These are phyloP conservation scores for Gossypium arboreum DNA, from an alignment of 345 rosid genomes.

Conservation along the genomic window DNA sequence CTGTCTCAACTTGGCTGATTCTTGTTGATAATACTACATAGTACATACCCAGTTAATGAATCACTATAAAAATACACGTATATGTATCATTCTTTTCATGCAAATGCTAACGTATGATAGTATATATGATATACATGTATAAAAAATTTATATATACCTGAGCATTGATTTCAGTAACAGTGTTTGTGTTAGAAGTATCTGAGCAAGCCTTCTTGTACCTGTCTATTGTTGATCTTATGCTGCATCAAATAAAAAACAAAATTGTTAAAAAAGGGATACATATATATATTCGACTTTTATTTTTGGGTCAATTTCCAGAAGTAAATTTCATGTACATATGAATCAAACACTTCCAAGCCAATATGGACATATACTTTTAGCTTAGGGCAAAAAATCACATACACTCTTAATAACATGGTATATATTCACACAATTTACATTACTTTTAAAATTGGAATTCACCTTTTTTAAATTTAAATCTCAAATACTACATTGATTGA, in stretches of 20 bases:
- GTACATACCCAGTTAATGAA: not conserved
- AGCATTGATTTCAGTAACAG: constrained; percentile 92
- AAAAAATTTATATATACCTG: constrained; percentile 42
- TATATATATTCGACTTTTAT: too few relatives aligned
- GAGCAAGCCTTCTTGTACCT: constrained; percentile 93
- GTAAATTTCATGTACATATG: too few relatives aligned
- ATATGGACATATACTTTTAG: too few relatives aligned
- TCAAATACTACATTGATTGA: too few relatives aligned
- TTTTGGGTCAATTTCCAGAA: too few relatives aligned
- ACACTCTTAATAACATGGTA: too few relatives aligned
- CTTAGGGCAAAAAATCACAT: too few relatives aligned
- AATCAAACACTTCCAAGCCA: too few relatives aligned
- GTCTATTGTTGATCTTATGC: constrained; percentile 85
- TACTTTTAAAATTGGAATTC: too few relatives aligned
- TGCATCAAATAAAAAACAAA: constrained; percentile 19
- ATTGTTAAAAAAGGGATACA: too few relatives aligned
- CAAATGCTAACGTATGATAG: not conserved
- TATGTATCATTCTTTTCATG: not conserved
- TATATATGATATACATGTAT: not conserved
- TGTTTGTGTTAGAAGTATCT: constrained; percentile 49
- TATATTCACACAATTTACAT: too few relatives aligned
- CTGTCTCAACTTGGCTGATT: constrained; percentile 86
- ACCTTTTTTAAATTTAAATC: too few relatives aligned
- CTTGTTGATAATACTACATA: constrained; percentile 88
- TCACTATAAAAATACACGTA: not conserved